phyloP scores from a whole-genome alignment of 2,329 filamentous ascomycete genomes.

The Venturia asperata region DNA sequence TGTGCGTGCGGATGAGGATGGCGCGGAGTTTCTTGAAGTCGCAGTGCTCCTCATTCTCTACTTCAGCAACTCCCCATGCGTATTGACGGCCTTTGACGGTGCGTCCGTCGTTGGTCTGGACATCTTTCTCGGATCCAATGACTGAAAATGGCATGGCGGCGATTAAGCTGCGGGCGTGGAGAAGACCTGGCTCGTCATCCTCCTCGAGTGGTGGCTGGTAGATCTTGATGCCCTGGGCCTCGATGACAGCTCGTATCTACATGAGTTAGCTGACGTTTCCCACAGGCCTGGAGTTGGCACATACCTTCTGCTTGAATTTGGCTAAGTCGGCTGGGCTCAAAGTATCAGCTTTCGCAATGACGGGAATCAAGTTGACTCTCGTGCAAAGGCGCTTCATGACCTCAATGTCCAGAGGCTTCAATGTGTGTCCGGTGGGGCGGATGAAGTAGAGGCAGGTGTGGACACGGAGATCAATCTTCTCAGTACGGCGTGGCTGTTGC shows the following conservation, averaged over 20 bases:
- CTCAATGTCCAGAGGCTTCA: conserved; percentile 98
- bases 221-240: conserved; percentile 99
- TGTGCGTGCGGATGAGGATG: conserved; percentile 97
- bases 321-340: conserved; percentile 85
- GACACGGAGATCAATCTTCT: conserved; percentile 99
- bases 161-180: conserved; percentile 91
- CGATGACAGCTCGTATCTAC: conserved; percentile 88
- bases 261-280: conserved; percentile 26
- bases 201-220: conserved; percentile 97
- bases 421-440: conserved; percentile 91
- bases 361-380: conserved; percentile 95
- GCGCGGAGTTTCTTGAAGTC: conserved; percentile 99
- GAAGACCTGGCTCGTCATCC: conserved; percentile 91
- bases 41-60: conserved; percentile 99
- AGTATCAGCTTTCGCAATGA: conserved; percentile 97
- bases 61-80: conserved; percentile 97
- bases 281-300: conserved; percentile 30
- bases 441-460: conserved; percentile 99
- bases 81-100: conserved; percentile 99
- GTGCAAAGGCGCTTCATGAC: conserved; percentile 99
- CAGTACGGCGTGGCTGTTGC: conserved; percentile 93
- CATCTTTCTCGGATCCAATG: conserved; percentile 98
- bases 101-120: conserved; percentile 90
- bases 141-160: conserved; percentile 97
- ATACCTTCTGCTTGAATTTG: conserved; percentile 91